Percentiles rank a stretch among this genome's conserved stretches.
Conservation (phyloP, 768 basidiomycete genomes). For the Xerocomellus dryophilus region DNA sequence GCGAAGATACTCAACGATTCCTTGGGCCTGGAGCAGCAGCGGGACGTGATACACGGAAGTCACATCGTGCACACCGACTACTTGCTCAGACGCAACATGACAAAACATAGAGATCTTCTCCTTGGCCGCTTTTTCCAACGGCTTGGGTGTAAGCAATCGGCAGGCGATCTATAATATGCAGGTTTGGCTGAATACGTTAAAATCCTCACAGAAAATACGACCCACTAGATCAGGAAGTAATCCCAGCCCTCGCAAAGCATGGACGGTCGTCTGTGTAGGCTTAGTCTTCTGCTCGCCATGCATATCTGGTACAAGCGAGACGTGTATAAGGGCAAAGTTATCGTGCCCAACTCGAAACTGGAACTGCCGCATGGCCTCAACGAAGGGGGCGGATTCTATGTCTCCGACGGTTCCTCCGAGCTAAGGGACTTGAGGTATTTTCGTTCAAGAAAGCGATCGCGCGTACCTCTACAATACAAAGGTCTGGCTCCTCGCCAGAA, state of each 20-base stretch:
- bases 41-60: slow-evolving; percentile 97
- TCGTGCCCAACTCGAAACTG: slow-evolving; percentile 96
- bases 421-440: slow-evolving; percentile 37
- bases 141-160: slow-evolving; percentile 74
- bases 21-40: slow-evolving; percentile 85
- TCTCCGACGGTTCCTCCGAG: slow-evolving; percentile 98
- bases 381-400: slow-evolving; percentile 96
- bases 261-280: slow-evolving; percentile 95
- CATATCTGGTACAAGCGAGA: slow-evolving; percentile 97
- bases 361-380: slow-evolving; percentile 99
- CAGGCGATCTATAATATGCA: slow-evolving; percentile 74
- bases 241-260: slow-evolving; percentile 88
- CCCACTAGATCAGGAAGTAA: slow-evolving; percentile 87
- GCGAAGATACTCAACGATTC: slow-evolving; percentile 81
- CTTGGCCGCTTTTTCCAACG: slow-evolving; percentile 82
- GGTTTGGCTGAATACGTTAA: neutral
- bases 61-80: slow-evolving; percentile 94
- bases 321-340: slow-evolving; percentile 95
- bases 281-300: slow-evolving; percentile 99
- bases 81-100: slow-evolving; percentile 85
- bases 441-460: neutral
- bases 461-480: slow-evolving; percentile 95
- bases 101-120: slow-evolving; percentile 99
- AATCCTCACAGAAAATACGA: slow-evolving; percentile 1
- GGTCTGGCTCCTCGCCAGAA: slow-evolving; percentile 87